A percentile compares a stretch with the other conserved stretches of the same genome.
Evolutionary conservation across 2,329 filamentous ascomycete species (phyloP).

Genomic region (Neophaeococcomyces aloes): DNA sequence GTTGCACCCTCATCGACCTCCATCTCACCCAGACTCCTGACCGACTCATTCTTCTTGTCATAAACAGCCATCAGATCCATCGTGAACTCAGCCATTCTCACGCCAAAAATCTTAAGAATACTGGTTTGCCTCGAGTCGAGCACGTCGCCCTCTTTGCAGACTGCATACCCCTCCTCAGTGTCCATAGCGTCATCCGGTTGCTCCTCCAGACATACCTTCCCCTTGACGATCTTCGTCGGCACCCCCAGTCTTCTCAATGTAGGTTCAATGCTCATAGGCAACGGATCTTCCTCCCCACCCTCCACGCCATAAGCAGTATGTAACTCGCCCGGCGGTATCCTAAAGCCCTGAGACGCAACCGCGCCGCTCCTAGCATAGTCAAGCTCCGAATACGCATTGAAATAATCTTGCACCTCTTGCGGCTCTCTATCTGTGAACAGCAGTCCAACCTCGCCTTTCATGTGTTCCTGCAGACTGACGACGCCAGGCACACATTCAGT

Average conservation of each 20-base stretch:
- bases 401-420: constrained; percentile 58
- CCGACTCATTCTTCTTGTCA: constrained; percentile 30
- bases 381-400: constrained; percentile 59
- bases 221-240: constrained; percentile 79
- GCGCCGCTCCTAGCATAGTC: constrained; percentile 89
- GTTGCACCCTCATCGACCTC: constrained; percentile 27
- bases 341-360: constrained; percentile 61
- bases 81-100: constrained; percentile 83
- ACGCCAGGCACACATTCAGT: constrained; percentile 74
- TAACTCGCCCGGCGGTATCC: constrained; percentile 71
- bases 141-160: constrained; percentile 76
- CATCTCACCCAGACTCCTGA: constrained; percentile 33
- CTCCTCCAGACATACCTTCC: constrained; percentile 66
- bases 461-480: constrained; percentile 55
- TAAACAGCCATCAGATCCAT: constrained; percentile 64
- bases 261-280: constrained; percentile 82
- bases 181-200: constrained; percentile 34
- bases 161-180: constrained; percentile 48
- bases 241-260: constrained; percentile 81
- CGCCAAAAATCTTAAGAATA: constrained; percentile 83
- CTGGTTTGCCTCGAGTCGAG: constrained; percentile 88
- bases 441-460: constrained; percentile 76
- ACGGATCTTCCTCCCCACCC: constrained; percentile 68
- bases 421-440: constrained; percentile 76
- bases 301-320: constrained; percentile 49